Evolutionary conservation across 1,284 basidiomycete species (phyloP).

Genomic region (Fomitopsis pinicola): DNA sequence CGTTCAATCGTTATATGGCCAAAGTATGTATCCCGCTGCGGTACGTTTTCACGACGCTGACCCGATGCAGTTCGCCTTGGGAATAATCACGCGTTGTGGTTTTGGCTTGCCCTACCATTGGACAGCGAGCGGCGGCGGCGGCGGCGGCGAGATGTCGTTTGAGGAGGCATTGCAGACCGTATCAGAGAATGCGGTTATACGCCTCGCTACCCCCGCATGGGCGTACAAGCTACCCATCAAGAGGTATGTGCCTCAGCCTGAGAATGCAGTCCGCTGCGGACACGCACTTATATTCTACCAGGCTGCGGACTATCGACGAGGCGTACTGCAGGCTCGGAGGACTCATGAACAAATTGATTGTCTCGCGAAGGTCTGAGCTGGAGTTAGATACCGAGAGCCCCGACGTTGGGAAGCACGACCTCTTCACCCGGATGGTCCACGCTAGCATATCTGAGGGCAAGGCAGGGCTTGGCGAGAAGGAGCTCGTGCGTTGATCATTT

Average conservation of each 20-base stretch:
- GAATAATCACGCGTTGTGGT: conserved; percentile 1
- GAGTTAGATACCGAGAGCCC: not conserved
- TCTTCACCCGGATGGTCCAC: conserved; percentile 13
- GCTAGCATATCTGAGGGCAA: conserved; percentile 11
- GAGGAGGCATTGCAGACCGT: conserved; percentile 5
- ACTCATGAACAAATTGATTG: conserved; percentile 9
- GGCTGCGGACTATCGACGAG: conserved; percentile 4
- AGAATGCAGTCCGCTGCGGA: too few species aligned
- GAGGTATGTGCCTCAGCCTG: not conserved
- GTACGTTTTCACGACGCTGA: too few species aligned
- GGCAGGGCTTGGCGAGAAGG: conserved; percentile 9
- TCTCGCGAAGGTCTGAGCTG: conserved; percentile 9
- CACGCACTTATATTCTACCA: not conserved
- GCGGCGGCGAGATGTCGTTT: conserved; percentile 5
- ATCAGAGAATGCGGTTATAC: not conserved
- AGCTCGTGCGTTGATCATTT: conserved; percentile 6
- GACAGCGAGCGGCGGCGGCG: not conserved
- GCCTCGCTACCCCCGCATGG: conserved; percentile 6
- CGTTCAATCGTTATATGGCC: not conserved
- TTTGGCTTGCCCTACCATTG: conserved; percentile 8
- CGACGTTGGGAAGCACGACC: conserved; percentile 4
- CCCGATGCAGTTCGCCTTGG: conserved; percentile 5
- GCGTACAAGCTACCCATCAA: conserved; percentile 11
- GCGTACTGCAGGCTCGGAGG: conserved; percentile 3
- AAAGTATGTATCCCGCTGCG: too few species aligned